phyloP scores from a whole-genome alignment of 257 asterid genomes.

The Solanum arcanum region DNA sequence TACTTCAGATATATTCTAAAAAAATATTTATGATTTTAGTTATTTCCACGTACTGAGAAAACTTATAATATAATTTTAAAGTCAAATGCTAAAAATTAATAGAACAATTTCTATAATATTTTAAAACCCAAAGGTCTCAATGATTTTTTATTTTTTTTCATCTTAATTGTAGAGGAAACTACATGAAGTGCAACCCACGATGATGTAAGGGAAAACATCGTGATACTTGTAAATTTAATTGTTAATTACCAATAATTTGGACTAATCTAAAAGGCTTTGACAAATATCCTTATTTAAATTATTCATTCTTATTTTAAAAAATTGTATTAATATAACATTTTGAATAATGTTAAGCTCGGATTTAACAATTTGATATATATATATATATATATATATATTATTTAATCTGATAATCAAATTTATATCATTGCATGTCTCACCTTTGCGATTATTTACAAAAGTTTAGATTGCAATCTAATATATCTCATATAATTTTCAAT shows the following conservation, averaged over 20 bases:
- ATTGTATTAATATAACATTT: neutral
- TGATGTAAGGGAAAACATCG: neutral
- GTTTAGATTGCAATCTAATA: neutral
- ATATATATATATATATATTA: neutral
- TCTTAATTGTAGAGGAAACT: neutral
- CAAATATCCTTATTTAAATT: neutral
- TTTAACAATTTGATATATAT: neutral
- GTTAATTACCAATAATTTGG: neutral
- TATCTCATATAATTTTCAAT: neutral
- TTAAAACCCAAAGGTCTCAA: neutral
- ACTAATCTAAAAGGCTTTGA: neutral
- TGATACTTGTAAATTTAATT: neutral
- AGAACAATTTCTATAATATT: neutral
- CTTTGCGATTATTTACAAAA: neutral
- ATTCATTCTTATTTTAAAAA: neutral
- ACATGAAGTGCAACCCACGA: neutral
- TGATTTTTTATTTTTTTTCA: neutral
- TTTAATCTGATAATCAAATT: neutral
- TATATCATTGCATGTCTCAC: accelerated
- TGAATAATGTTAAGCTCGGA: neutral
- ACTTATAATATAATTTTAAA: neutral
- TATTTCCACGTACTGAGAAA: neutral
- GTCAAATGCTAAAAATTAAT: neutral
- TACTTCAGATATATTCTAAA: too few species aligned
- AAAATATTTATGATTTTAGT: neutral